Conservation (phyloP, 2,329 filamentous ascomycete genomes). For the Colletotrichum tamarilloi region DNA sequence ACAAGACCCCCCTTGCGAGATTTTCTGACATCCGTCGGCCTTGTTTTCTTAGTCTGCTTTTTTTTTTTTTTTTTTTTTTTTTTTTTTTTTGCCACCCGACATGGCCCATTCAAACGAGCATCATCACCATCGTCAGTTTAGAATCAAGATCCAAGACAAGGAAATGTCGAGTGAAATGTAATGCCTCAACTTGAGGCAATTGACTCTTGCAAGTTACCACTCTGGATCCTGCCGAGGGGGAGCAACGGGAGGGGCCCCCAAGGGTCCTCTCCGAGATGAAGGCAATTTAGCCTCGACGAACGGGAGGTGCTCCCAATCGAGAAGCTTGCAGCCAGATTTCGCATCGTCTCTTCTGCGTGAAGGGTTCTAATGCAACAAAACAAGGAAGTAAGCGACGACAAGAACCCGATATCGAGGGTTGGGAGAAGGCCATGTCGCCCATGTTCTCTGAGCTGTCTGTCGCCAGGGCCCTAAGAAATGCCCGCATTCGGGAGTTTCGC, state of each 20-base stretch:
- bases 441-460: neutral
- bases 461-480: neutral
- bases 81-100: neutral
- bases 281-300: constrained; percentile 18
- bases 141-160: neutral
- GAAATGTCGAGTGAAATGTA: neutral
- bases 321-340: constrained; percentile 8
- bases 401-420: neutral
- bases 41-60: neutral
- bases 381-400: neutral
- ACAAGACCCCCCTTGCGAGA: constrained; percentile 11
- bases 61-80: neutral
- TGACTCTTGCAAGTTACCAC: neutral
- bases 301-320: constrained; percentile 1
- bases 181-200: constrained; percentile 14
- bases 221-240: neutral
- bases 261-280: constrained; percentile 24
- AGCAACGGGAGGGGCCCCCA: neutral
- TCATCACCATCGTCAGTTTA: neutral
- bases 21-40: neutral
- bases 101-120: neutral
- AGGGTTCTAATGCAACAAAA: neutral
- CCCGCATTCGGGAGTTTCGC: neutral
- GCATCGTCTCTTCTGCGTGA: neutral
- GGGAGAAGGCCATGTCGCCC: neutral